These are phyloP conservation scores for Artemisia annua DNA, from an alignment of 129 eudicot species.

Conservation along the genomic window DNA sequence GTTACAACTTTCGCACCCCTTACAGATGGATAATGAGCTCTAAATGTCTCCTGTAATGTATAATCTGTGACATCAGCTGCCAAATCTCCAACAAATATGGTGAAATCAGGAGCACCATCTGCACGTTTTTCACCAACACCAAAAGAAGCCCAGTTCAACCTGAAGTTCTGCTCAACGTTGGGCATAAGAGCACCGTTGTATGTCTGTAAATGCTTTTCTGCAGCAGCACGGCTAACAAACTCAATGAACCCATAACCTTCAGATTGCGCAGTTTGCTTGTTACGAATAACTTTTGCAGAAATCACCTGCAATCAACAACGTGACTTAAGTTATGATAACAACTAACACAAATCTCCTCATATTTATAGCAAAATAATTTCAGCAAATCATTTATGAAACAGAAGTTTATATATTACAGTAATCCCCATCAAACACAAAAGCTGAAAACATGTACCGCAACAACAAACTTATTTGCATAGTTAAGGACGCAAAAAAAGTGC, in stretches of 20 bases:
- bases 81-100: slow-evolving; percentile 93
- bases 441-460: slow-evolving; percentile 10
- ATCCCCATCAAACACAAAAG: background rate
- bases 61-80: slow-evolving; percentile 90
- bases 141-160: slow-evolving; percentile 93
- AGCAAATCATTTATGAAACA: slow-evolving; percentile 17
- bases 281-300: slow-evolving; percentile 84
- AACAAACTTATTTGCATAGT: background rate
- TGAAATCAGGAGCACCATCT: slow-evolving; percentile 60
- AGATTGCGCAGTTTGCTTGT: slow-evolving; percentile 84
- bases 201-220: slow-evolving; percentile 79
- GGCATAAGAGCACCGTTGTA: slow-evolving; percentile 84
- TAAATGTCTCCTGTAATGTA: slow-evolving; percentile 85
- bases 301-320: slow-evolving; percentile 53
- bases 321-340: background rate
- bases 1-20: slow-evolving; percentile 92
- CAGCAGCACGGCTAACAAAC: slow-evolving; percentile 72
- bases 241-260: slow-evolving; percentile 95
- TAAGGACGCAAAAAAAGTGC: background rate
- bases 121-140: slow-evolving; percentile 84
- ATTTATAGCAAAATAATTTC: background rate
- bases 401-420: background rate
- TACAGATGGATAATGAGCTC: slow-evolving; percentile 76
- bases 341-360: background rate
- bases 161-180: slow-evolving; percentile 67